Conservation (phyloP, 306 rosid species). For the Prunus padus region DNA sequence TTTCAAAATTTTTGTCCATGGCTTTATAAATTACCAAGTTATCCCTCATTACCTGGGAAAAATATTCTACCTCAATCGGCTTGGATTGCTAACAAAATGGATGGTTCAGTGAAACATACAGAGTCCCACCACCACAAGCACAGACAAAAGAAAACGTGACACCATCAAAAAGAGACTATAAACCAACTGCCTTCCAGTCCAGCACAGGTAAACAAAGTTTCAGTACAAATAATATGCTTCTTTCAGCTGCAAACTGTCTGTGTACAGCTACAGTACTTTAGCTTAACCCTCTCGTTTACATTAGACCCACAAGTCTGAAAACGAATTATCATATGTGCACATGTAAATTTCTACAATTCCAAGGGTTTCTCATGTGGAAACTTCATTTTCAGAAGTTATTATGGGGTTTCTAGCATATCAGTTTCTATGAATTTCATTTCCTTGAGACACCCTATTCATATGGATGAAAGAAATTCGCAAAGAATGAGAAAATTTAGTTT, state of each 20-base stretch:
- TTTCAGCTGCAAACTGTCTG: not conserved
- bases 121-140: not conserved
- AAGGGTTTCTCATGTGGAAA: not conserved
- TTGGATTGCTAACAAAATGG: not conserved
- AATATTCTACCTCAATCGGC: not conserved
- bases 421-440: conserved; percentile 12
- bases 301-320: not conserved
- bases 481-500: conserved; percentile 21
- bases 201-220: not conserved
- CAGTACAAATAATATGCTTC: not conserved
- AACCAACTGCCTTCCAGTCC: too few relatives aligned
- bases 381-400: not conserved
- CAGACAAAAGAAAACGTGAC: too few relatives aligned
- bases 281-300: not conserved
- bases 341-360: not conserved
- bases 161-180: too few relatives aligned
- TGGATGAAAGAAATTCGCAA: conserved; percentile 7
- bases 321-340: not conserved
- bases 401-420: not conserved
- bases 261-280: not conserved
- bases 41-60: too few relatives aligned
- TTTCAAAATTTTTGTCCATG: not conserved
- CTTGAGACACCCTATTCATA: not conserved
- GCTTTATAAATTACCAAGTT: not conserved
- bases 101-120: not conserved